These are phyloP conservation scores for Fomitopsis serialis DNA, from an alignment of 768 basidiomycete species.

Conservation along the genomic window DNA sequence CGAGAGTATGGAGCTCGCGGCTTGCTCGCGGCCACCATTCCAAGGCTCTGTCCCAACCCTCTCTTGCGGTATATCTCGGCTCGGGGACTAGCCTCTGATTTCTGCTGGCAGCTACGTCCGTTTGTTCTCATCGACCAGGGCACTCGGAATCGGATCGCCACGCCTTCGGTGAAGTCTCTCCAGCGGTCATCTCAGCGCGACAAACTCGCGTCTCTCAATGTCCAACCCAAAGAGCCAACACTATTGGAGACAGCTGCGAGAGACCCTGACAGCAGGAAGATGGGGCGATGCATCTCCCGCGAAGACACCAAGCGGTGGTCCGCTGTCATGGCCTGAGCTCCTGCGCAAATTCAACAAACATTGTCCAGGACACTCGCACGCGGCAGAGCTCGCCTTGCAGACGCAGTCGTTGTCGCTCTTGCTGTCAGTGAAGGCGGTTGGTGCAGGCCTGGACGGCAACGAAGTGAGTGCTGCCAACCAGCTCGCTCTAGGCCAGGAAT, in stretches of 20 bases:
- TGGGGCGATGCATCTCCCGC: conserved; percentile 65
- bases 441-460: conserved; percentile 53
- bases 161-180: no score
- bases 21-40: no score
- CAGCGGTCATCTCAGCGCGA: no score
- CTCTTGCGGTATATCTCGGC: no score
- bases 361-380: conserved; percentile 52
- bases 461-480: conserved; percentile 28
- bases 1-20: no score
- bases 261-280: conserved; percentile 64
- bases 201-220: conserved; percentile 21
- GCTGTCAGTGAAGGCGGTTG: conserved; percentile 31
- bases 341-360: conserved; percentile 87
- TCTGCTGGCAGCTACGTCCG: no score
- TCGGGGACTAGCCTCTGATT: no score
- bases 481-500: conserved; percentile 51
- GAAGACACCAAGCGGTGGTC: conserved; percentile 45
- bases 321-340: conserved; percentile 71
- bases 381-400: conserved; percentile 62
- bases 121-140: no score
- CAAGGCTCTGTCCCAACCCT: no score
- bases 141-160: no score
- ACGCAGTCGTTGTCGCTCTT: conserved; percentile 61
- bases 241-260: conserved; percentile 74
- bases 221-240: conserved; percentile 58